Conservation (phyloP, 768 basidiomycete species). For the Boletus sensibilis region DNA sequence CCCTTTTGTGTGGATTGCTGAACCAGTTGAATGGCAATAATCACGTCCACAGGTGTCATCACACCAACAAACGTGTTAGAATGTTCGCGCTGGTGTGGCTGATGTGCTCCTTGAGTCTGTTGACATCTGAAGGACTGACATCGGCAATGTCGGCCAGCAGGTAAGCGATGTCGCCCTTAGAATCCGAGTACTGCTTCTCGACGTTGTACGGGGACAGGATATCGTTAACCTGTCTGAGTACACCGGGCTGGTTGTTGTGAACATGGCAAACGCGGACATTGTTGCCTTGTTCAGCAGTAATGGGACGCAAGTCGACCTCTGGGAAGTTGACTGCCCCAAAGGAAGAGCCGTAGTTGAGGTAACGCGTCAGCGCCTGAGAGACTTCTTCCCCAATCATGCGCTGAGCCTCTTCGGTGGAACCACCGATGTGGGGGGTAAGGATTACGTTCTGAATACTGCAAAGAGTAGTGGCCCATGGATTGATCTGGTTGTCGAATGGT, state of each 20-base stretch:
- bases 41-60: conserved; percentile 13
- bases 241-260: conserved; percentile 94
- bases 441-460: conserved; percentile 85
- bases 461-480: conserved; percentile 77
- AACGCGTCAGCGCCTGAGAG: conserved; percentile 76
- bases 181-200: conserved; percentile 99
- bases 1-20: conserved; percentile 18
- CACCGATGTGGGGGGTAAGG: conserved; percentile 97
- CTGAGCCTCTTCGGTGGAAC: conserved; percentile 98
- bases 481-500: conserved; percentile 85
- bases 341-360: conserved; percentile 90
- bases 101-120: conserved; percentile 74
- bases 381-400: conserved; percentile 97
- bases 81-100: conserved; percentile 82
- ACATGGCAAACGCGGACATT: conserved; percentile 92
- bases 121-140: conserved; percentile 79
- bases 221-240: conserved; percentile 92
- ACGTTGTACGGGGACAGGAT: conserved; percentile 94
- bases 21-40: conserved; percentile 53
- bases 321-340: conserved; percentile 98
- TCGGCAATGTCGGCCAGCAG: conserved; percentile 96
- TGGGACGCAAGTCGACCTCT: conserved; percentile 93
- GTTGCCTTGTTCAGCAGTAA: conserved; percentile 76
- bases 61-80: conserved; percentile 81
- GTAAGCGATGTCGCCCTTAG: conserved; percentile 90